A percentile compares a stretch with the other conserved stretches of the same genome.
phyloP scores from a whole-genome alignment of 208 protist genomes.

The Leishmania tropica region DNA sequence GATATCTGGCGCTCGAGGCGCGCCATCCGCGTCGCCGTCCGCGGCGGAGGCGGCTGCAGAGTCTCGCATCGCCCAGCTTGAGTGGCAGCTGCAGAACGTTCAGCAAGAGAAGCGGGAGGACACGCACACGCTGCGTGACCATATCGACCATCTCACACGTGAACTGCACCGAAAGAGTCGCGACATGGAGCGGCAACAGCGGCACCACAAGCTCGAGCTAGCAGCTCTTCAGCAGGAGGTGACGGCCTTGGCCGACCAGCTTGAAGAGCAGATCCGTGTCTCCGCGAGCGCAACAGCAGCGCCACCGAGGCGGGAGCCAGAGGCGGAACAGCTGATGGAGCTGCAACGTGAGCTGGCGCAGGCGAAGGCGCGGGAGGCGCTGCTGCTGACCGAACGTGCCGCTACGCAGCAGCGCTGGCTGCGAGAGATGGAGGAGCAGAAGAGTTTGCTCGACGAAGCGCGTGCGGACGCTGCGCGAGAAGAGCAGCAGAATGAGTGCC shows the following conservation, averaged over 20 bases:
- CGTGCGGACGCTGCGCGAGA: slow-evolving; percentile 1
- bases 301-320: slow-evolving; percentile 2
- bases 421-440: slow-evolving; percentile 33
- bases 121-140: slow-evolving; percentile 32
- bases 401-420: slow-evolving; percentile 21
- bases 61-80: slow-evolving; percentile 27
- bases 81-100: slow-evolving; percentile 38
- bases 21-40: not conserved
- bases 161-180: slow-evolving; percentile 29
- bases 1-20: not conserved
- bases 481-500: not conserved
- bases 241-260: slow-evolving; percentile 36
- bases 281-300: not conserved
- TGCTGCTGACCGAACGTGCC: slow-evolving; percentile 7
- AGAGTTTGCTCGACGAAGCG: slow-evolving; percentile 14
- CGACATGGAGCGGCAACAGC: slow-evolving; percentile 29
- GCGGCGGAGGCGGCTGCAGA: not conserved
- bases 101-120: slow-evolving; percentile 40
- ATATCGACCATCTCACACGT: slow-evolving; percentile 41
- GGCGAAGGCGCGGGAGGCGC: slow-evolving; percentile 9
- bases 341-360: slow-evolving; percentile 15
- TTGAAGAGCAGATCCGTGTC: slow-evolving; percentile 30
- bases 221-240: slow-evolving; percentile 48
- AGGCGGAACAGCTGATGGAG: slow-evolving; percentile 1
- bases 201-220: slow-evolving; percentile 43